Evolutionary conservation across 139 green algal species (phyloP), one percentile per base, ranked within the genome.

Genomic region (Coelastrella sp.): DNA sequence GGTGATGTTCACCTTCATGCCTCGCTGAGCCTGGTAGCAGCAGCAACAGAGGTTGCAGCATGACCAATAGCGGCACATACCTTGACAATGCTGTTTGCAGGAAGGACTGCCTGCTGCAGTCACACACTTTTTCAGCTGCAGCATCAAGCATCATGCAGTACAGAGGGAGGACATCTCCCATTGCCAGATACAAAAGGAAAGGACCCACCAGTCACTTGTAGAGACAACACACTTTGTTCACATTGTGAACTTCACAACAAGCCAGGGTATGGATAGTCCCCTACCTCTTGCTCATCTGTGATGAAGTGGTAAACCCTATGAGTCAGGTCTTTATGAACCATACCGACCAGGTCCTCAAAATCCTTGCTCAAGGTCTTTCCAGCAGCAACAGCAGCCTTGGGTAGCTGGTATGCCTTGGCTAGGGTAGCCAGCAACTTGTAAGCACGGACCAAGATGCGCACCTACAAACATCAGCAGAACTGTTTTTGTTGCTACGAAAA

Each of bases 241-340:
- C n/a, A n/a, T n/a, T n/a, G n/a, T n/a, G n/a, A n/a, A n/a, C n/a
- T n/a, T n/a, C n/a, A n/a, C n/a, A n/a, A n/a, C n/a, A n/a, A n/a
- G n/a, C n/a, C n/a, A n/a, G n/a, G n/a, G n/a, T n/a, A n/a, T n/a
- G n/a, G n/a, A n/a, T n/a, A n/a, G n/a, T n/a, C n/a, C 2, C 63
- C 15, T 17, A 67, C 77, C 35, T 40, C 23, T 32, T 88, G 68
- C 13, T 84, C 81, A n/a, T 93, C 89, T 21, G 35, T 38, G 3
- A 91, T 43, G 71, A 86, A 87, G 21, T 25, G 48, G 83, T 93
- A 88, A 2, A 92, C 85, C 0, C 21, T 0, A 0, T 80, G 87
- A 9, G 87, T 93, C 35, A 89, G 76, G 38, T 79, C 57, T 9
- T 41, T 62, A 75, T 93, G 88, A 11, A 92, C 89, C 30, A 37